phyloP scores from a whole-genome alignment of 2,329 filamentous ascomycete species.

The Dothideomycetidae sp. region DNA sequence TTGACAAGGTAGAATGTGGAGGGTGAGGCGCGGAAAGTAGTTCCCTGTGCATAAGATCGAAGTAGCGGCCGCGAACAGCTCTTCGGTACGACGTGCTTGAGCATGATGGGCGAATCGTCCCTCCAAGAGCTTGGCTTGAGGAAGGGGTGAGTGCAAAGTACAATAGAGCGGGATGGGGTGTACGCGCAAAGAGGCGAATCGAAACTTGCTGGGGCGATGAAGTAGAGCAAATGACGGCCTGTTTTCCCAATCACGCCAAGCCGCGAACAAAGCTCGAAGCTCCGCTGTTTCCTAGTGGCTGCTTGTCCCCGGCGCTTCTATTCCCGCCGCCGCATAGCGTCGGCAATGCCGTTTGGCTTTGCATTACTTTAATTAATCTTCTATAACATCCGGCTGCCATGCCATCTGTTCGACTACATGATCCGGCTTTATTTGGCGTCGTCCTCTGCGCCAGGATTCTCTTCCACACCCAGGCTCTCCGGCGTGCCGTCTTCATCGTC shows the following conservation, averaged over 20 bases:
- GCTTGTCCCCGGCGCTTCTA: too few species aligned
- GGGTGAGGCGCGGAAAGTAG: constrained; percentile 18
- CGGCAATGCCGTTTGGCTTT: not conserved
- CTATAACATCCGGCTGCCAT: too few species aligned
- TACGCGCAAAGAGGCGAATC: not conserved
- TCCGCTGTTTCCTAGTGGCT: too few species aligned
- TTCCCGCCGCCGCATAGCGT: not conserved
- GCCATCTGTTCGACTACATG: too few species aligned
- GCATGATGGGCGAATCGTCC: constrained; percentile 11
- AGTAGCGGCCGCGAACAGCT: constrained; percentile 13
- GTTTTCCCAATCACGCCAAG: not conserved
- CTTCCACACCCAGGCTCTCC: constrained; percentile 1
- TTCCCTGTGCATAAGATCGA: constrained; percentile 11
- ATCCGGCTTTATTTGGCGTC: too few species aligned
- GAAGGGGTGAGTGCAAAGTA: too few species aligned
- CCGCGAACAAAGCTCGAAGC: not conserved
- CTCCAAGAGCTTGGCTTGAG: too few species aligned
- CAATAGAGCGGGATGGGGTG: not conserved
- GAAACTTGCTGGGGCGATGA: not conserved
- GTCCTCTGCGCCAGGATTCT: constrained; percentile 3
- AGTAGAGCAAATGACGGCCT: not conserved
- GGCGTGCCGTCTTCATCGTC: constrained; percentile 19
- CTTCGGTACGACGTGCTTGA: constrained; percentile 14
- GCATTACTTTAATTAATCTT: too few species aligned
- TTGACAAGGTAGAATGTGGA: constrained; percentile 34